Conservation (phyloP, 805 yeast genomes). For the Kuraishia piskuri region DNA sequence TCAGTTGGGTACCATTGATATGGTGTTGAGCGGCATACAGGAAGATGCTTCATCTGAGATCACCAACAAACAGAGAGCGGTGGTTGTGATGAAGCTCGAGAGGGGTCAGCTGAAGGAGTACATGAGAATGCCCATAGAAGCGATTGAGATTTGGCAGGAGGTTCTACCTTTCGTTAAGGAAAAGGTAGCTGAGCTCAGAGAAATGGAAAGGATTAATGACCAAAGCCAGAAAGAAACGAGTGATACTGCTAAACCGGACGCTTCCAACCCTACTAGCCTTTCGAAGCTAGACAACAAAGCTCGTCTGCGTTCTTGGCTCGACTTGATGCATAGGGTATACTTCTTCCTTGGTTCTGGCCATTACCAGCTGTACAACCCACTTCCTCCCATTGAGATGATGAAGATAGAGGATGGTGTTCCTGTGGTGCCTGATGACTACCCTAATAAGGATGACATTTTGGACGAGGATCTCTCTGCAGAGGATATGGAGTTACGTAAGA, state of each 20-base stretch:
- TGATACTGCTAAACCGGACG: slow-evolving; percentile 5
- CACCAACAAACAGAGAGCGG: slow-evolving; percentile 37
- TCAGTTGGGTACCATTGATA: slow-evolving; percentile 45
- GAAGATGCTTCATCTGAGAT: slow-evolving; percentile 44
- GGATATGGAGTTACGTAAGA: slow-evolving; percentile 24
- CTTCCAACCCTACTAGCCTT: neutral
- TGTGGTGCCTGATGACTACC: slow-evolving; percentile 12
- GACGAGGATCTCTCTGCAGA: slow-evolving; percentile 15
- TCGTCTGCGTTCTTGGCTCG: slow-evolving; percentile 41
- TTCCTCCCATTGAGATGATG: slow-evolving; percentile 21
- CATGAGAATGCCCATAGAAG: slow-evolving; percentile 38
- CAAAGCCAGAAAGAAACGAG: neutral
- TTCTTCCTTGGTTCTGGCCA: slow-evolving; percentile 73
- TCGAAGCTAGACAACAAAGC: slow-evolving; percentile 8
- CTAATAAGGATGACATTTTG: slow-evolving; percentile 5
- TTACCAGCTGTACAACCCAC: slow-evolving; percentile 42
- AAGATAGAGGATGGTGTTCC: slow-evolving; percentile 12
- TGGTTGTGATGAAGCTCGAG: slow-evolving; percentile 37
- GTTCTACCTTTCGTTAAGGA: slow-evolving; percentile 27
- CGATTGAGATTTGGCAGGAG: slow-evolving; percentile 36
- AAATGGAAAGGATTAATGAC: slow-evolving; percentile 3
- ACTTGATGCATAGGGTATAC: slow-evolving; percentile 64
- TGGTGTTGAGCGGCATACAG: slow-evolving; percentile 59
- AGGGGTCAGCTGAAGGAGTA: slow-evolving; percentile 67
- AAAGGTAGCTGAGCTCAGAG: slow-evolving; percentile 10